Percentiles rank a stretch among this genome's conserved stretches.
Conservation (phyloP, 352 stramenopile genomes). For the Phytophthora brassicae region DNA sequence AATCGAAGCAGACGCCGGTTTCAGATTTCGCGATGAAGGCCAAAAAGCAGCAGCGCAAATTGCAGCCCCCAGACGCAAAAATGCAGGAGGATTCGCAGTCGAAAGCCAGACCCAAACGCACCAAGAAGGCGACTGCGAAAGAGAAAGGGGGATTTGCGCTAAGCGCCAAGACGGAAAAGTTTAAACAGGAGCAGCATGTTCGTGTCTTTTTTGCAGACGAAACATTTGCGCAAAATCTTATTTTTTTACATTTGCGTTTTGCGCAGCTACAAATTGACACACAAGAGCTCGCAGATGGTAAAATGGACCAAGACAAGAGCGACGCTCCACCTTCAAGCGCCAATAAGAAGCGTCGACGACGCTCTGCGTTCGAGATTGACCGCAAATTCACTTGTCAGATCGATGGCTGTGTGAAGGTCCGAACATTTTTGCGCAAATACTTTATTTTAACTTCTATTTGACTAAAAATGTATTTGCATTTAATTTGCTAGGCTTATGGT, state of each 20-base stretch:
- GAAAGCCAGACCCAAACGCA: not conserved
- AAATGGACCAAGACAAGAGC: slow-evolving; percentile 23
- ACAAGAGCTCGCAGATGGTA: slow-evolving; percentile 25
- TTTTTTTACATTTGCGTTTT: slow-evolving; percentile 11
- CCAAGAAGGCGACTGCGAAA: slow-evolving; percentile 6
- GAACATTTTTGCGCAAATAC: not conserved
- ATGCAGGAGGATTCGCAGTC: slow-evolving; percentile 20
- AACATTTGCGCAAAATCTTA: not conserved
- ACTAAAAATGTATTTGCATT: not conserved
- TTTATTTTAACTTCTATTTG: not conserved
- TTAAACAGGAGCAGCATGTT: slow-evolving; percentile 63
- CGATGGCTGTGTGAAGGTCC: slow-evolving; percentile 32
- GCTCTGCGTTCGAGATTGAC: slow-evolving; percentile 79
- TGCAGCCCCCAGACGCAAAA: slow-evolving; percentile 9
- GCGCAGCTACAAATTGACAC: slow-evolving; percentile 63
- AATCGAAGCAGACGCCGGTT: not conserved
- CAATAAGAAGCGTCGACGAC: slow-evolving; percentile 73
- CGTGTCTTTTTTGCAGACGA: not conserved
- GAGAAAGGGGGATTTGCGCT: not conserved
- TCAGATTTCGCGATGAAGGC: slow-evolving; percentile 11
- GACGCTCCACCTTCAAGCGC: slow-evolving; percentile 36
- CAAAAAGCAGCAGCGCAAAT: slow-evolving; percentile 18
- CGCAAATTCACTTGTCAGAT: slow-evolving; percentile 75
- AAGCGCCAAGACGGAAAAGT: slow-evolving; percentile 35
- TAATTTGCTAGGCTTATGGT: slow-evolving; percentile 59